Evolutionary conservation across 2,329 filamentous ascomycete species (phyloP).

Genomic region (Allantophomopsis cytisporea): DNA sequence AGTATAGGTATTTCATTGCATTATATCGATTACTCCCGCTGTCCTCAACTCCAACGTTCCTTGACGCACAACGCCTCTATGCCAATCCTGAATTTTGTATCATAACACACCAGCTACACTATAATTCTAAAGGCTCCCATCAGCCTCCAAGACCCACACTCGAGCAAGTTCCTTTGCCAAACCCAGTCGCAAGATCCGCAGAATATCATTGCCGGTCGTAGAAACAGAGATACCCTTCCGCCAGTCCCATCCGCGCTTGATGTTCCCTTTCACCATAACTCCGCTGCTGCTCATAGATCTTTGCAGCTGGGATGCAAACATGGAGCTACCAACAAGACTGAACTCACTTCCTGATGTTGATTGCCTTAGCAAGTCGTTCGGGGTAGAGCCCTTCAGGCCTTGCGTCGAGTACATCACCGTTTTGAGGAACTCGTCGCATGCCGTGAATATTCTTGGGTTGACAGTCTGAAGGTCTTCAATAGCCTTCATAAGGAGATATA

Average conservation of each 20-base stretch:
- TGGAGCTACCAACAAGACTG: constrained; percentile 55
- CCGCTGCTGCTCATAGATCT: constrained; percentile 43
- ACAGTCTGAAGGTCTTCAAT: constrained; percentile 73
- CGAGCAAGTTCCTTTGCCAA: constrained; percentile 62
- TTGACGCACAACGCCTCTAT: too few relatives aligned
- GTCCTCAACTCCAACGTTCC: too few relatives aligned
- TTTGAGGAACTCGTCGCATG: constrained; percentile 67
- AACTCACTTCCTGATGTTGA: constrained; percentile 45
- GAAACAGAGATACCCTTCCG: constrained; percentile 38
- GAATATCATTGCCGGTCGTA: constrained; percentile 53
- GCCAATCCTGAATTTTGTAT: too few relatives aligned
- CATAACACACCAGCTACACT: neutral
- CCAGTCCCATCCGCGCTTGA: constrained; percentile 63
- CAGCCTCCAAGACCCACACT: constrained; percentile 55
- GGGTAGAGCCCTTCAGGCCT: constrained; percentile 46
- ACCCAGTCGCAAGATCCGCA: constrained; percentile 57
- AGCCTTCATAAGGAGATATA: constrained; percentile 62
- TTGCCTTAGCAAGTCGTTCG: constrained; percentile 56
- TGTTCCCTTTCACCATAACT: constrained; percentile 29
- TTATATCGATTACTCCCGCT: too few relatives aligned
- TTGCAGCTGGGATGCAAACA: constrained; percentile 50
- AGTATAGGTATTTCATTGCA: too few relatives aligned
- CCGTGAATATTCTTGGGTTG: constrained; percentile 53
- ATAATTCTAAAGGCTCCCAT: constrained; percentile 20
- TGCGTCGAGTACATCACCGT: constrained; percentile 61